phyloP scores from a whole-genome alignment of 1,284 basidiomycete genomes.

The Fomes fomentarius region DNA sequence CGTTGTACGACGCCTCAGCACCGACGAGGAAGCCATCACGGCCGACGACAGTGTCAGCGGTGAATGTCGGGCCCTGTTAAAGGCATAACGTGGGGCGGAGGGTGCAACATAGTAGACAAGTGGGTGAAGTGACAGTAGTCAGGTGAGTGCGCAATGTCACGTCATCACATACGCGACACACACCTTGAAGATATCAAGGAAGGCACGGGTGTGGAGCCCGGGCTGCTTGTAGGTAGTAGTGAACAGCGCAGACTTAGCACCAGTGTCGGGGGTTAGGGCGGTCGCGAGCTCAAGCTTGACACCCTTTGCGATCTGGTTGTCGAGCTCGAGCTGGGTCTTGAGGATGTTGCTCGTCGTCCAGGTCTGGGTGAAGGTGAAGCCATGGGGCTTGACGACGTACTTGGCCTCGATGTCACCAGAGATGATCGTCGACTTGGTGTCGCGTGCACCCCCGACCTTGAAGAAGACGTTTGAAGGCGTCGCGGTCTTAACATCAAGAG shows the following conservation, averaged over 20 bases:
- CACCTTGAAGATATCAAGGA: slow-evolving; percentile 95
- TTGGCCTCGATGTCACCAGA: slow-evolving; percentile 90
- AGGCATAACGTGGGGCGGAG: not conserved
- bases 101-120: not conserved
- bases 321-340: slow-evolving; percentile 92
- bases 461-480: slow-evolving; percentile 89
- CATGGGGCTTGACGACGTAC: slow-evolving; percentile 87
- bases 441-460: slow-evolving; percentile 83
- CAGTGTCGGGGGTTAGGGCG: slow-evolving; percentile 86
- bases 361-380: slow-evolving; percentile 88
- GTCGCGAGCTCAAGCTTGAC: slow-evolving; percentile 94
- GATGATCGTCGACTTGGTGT: slow-evolving; percentile 76
- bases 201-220: slow-evolving; percentile 90
- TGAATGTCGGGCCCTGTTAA: slow-evolving; percentile 92
- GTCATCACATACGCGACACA: slow-evolving; percentile 26
- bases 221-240: slow-evolving; percentile 96
- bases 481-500: slow-evolving; percentile 93
- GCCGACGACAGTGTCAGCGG: slow-evolving; percentile 93
- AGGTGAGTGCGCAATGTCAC: slow-evolving; percentile 26
- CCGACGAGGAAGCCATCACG: slow-evolving; percentile 98
- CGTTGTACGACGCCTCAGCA: slow-evolving; percentile 96
- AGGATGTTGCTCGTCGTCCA: slow-evolving; percentile 96
- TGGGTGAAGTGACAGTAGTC: slow-evolving; percentile 8
- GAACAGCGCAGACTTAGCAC: slow-evolving; percentile 81
- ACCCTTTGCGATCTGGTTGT: slow-evolving; percentile 97